phyloP scores from a whole-genome alignment of 768 basidiomycete genomes.

The Naematelia encephala region DNA sequence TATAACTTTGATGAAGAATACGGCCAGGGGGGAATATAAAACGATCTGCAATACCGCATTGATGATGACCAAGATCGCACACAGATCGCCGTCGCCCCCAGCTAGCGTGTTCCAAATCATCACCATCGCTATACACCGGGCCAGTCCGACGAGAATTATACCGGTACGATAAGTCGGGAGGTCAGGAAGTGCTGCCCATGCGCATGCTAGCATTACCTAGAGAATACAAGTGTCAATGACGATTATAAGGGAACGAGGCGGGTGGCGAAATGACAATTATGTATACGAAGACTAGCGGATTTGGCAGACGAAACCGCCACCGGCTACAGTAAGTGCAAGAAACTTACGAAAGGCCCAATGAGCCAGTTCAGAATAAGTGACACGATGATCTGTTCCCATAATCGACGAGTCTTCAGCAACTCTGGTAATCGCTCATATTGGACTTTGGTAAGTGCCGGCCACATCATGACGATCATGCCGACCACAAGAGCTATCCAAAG shows the following conservation, averaged over 20 bases:
- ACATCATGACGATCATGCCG: conserved; percentile 83
- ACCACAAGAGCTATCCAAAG: conserved; percentile 64
- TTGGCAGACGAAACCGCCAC: too few species aligned
- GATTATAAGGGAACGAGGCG: too few species aligned
- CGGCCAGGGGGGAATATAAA: conserved; percentile 68
- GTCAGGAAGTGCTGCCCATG: conserved; percentile 82
- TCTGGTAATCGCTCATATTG: conserved; percentile 68
- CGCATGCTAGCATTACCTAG: conserved; percentile 71
- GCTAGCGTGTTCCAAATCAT: conserved; percentile 79
- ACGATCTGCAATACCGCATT: conserved; percentile 76
- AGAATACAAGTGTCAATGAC: too few species aligned
- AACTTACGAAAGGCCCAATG: conserved; percentile 61
- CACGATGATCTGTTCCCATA: conserved; percentile 68
- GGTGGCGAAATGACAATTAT: too few species aligned
- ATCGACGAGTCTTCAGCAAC: conserved; percentile 56
- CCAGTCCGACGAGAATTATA: conserved; percentile 77
- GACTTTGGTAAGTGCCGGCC: conserved; percentile 65
- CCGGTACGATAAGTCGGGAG: conserved; percentile 65
- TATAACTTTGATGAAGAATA: conserved; percentile 71
- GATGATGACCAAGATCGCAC: conserved; percentile 73
- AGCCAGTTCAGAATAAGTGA: conserved; percentile 76
- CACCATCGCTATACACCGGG: conserved; percentile 58
- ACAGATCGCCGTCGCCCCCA: conserved; percentile 65
- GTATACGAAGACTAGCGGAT: too few species aligned
- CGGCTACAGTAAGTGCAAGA: too few species aligned